phyloP scores from a whole-genome alignment of 192 early-diverging fungal species.

The Gryganskiella cystojenkinii region DNA sequence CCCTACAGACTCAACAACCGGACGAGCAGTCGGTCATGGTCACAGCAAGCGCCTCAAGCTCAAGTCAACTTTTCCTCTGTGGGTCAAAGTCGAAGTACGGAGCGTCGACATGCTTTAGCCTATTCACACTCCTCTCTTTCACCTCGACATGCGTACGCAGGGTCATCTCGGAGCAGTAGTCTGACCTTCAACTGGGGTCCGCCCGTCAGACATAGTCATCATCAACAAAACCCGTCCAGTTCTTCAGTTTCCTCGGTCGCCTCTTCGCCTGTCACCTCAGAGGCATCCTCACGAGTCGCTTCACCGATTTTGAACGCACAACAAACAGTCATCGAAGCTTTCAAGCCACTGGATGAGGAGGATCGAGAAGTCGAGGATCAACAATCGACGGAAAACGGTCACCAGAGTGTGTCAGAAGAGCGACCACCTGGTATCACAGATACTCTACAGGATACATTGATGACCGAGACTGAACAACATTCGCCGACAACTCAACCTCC shows the following conservation, averaged over 20 bases:
- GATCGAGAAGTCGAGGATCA: not conserved
- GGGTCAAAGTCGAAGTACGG: no score
- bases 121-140: not conserved
- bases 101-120: not conserved
- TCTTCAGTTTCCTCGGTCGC: conserved; percentile 8
- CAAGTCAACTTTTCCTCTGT: no score
- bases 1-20: no score
- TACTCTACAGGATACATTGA: no score
- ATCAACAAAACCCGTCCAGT: not conserved
- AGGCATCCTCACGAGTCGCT: conserved; percentile 12
- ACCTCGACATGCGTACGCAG: conserved; percentile 5
- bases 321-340: not conserved
- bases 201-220: not conserved
- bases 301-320: conserved; percentile 10
- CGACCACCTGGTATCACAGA: no score
- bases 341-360: not conserved
- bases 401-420: not conserved
- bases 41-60: no score
- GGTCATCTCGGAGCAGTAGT: conserved; percentile 10
- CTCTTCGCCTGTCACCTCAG: conserved; percentile 16
- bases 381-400: not conserved
- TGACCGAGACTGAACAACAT: no score
- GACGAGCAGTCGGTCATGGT: no score
- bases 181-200: conserved; percentile 22
- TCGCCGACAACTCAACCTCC: no score